Evolutionary conservation across 116 monocot genomes (phyloP).

Genomic region (Cymodocea nodosa): DNA sequence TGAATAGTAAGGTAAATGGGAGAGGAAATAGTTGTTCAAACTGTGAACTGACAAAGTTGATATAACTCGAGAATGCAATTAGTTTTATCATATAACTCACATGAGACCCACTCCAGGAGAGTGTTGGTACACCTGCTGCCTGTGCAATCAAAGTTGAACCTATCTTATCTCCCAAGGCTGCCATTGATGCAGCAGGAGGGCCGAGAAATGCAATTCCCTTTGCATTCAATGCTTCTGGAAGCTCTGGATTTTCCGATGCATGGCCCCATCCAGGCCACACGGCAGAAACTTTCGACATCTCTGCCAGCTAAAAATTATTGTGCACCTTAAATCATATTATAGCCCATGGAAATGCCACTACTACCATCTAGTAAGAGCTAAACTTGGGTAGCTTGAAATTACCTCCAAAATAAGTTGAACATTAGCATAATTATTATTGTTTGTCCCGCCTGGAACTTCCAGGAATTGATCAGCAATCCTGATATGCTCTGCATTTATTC

Average conservation of each 20-base stretch:
- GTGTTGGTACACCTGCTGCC: conserved; percentile 92
- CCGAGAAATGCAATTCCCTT: conserved; percentile 97
- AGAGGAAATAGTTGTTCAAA: not conserved
- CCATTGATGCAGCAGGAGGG: conserved; percentile 84
- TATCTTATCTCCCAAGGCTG: conserved; percentile 94
- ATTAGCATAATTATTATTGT: conserved; percentile 98
- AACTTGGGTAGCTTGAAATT: not conserved
- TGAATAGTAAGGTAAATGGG: not conserved
- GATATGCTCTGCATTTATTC: conserved; percentile 94
- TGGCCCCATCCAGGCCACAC: conserved; percentile 99
- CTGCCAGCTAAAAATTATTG: conserved; percentile 53
- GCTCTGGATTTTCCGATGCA: conserved; percentile 97
- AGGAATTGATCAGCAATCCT: conserved; percentile 99
- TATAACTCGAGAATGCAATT: not conserved
- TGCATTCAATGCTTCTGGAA: conserved; percentile 72
- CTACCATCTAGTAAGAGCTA: not conserved
- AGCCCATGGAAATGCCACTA: not conserved
- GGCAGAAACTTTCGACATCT: conserved; percentile 85
- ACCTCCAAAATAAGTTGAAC: conserved; percentile 99
- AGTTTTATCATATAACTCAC: conserved; percentile 25
- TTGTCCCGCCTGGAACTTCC: conserved; percentile 93
- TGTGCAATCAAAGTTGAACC: conserved; percentile 98
- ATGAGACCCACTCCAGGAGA: conserved; percentile 98
- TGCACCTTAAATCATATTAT: not conserved
- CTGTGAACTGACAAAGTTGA: not conserved